These are phyloP conservation scores for Acidomyces sp. DNA, from an alignment of 495 filamentous ascomycete species.

Conservation along the genomic window DNA sequence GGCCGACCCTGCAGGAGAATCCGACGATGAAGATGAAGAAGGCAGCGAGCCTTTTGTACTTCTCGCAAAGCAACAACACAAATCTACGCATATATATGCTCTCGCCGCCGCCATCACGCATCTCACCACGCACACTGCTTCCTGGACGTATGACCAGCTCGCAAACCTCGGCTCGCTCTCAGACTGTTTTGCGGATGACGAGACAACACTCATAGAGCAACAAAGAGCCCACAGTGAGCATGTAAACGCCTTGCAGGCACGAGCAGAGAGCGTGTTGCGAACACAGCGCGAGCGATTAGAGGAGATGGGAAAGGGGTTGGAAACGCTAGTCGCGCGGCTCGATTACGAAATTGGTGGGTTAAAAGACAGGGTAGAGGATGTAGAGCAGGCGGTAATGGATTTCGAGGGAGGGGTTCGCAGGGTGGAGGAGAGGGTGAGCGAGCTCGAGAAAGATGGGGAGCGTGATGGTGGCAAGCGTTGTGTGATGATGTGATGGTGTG, in stretches of 20 bases:
- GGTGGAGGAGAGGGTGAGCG: slow-evolving; percentile 60
- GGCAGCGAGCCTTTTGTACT: slow-evolving; percentile 11
- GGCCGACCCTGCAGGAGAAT: slow-evolving; percentile 36
- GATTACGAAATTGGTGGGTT: slow-evolving; percentile 86
- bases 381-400: slow-evolving; percentile 68
- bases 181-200: slow-evolving; percentile 46
- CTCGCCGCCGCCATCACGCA: slow-evolving; percentile 46
- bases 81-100: slow-evolving; percentile 48
- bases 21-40: slow-evolving; percentile 22
- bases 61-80: slow-evolving; percentile 34
- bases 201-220: slow-evolving; percentile 51
- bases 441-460: slow-evolving; percentile 53
- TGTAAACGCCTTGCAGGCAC: slow-evolving; percentile 50
- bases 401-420: slow-evolving; percentile 70
- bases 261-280: slow-evolving; percentile 50
- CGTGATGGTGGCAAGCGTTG: slow-evolving; percentile 41
- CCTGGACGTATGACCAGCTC: slow-evolving; percentile 30
- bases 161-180: slow-evolving; percentile 46
- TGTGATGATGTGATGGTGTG: neutral
- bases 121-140: slow-evolving; percentile 36
- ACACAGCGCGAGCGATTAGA: slow-evolving; percentile 53
- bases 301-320: slow-evolving; percentile 69
- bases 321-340: slow-evolving; percentile 70
- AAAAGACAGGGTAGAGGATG: slow-evolving; percentile 70
- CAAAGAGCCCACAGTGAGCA: slow-evolving; percentile 55